Base-by-base conservation (phyloP, 805 yeast species). In the Priceomyces melissophilus region DNA sequence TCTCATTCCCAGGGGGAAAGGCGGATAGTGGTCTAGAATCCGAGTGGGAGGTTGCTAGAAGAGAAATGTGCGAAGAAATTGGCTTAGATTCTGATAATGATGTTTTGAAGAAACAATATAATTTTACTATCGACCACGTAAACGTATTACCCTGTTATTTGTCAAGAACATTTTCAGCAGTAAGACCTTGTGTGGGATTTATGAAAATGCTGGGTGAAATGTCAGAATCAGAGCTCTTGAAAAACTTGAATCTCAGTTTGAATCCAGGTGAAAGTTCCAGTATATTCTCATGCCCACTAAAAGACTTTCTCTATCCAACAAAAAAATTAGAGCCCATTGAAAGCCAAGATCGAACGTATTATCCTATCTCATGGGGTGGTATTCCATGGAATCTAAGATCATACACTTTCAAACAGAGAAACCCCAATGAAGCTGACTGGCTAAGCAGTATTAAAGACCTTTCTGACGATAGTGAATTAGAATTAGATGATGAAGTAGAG, bases 1-100 rank as follows among this genome's bases (percentile, higher is more conserved):
- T 86, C 4, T 87, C 96, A 1, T 69, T 90, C 7, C 98, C 98
- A 3, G 98, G 98, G 2, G 98, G 97, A 7, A 87, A 84, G 55
- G 89, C 95, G 3, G 97, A 90, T 58, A 55, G 50, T 32, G 79
- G 74, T 0, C 67, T 75, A 13, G 88, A 87, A 50, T 61, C 75
- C 10, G 87, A 85, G 42, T 82, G 84, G 73, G 74, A 76, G 33
- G 82, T 84, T 30, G 84, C 96, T 0, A 69, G 95, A 43, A 68
- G 98, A 26, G 98, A 90, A 60, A 80, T 89, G 46, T 76, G 73
- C 41, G 98, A 90, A 57, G 98, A 90, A 57, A 86, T 90, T 37
- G 96, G 96, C 0, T 58, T 87, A 15, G 73, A 75, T 9, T 60
- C 71, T 11, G 61, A 71, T 50, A 76, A 84, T 43, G 65, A 61